Evolutionary conservation across 2,329 filamentous ascomycete genomes (phyloP).

Genomic region (Epichloe festucae): DNA sequence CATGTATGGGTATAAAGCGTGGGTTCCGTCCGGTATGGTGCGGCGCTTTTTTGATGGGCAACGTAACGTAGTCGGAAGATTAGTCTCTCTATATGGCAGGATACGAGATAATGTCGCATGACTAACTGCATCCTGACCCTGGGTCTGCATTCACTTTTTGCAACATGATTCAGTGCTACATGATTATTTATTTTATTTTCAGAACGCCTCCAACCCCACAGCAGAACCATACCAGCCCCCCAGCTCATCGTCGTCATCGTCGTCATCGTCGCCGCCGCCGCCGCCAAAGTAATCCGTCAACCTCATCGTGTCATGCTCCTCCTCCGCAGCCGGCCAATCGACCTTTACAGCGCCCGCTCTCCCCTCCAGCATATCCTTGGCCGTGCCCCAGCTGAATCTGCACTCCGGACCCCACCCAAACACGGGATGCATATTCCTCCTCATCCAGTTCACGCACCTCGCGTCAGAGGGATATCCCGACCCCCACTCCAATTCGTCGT

Average conservation of each 20-base stretch:
- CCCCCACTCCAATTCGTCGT: conserved; percentile 55
- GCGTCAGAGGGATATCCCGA: conserved; percentile 88
- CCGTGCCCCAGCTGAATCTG: conserved; percentile 90
- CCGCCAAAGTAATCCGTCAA: conserved; percentile 64
- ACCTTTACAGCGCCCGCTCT: conserved; percentile 56
- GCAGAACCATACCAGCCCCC: conserved; percentile 73
- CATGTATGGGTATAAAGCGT: neutral
- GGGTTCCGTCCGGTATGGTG: neutral
- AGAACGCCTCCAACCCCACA: conserved; percentile 60
- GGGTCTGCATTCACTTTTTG: no score
- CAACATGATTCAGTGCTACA: neutral
- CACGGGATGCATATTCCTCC: conserved; percentile 74
- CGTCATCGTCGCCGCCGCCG: conserved; percentile 8
- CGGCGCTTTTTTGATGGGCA: conserved; percentile 5
- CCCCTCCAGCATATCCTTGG: conserved; percentile 82
- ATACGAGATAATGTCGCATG: conserved; percentile 9
- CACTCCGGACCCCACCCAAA: conserved; percentile 95
- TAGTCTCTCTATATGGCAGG: conserved; percentile 4
- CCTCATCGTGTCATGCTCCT: conserved; percentile 56
- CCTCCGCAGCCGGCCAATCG: conserved; percentile 70
- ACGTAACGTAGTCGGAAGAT: neutral
- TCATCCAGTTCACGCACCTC: conserved; percentile 70
- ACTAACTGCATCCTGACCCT: neutral
- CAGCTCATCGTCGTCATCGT: conserved; percentile 46
- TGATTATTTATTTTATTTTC: neutral